These are phyloP conservation scores for Linaria vulgaris DNA, from an alignment of 257 asterid species.

Conservation along the genomic window DNA sequence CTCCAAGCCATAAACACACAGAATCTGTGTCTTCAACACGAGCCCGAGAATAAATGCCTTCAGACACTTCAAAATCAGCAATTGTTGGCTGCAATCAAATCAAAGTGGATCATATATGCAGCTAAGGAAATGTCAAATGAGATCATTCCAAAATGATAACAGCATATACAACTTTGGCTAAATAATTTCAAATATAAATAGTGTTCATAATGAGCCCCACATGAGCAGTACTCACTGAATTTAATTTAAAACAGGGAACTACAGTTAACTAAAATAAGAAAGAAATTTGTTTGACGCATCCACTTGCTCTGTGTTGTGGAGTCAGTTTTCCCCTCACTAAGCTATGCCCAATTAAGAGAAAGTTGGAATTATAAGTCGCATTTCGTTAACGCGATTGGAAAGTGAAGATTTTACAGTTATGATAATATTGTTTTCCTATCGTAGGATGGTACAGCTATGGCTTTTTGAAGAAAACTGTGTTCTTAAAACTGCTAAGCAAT, in stretches of 20 bases:
- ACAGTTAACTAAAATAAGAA: constrained; percentile 14
- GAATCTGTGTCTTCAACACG: constrained; percentile 74
- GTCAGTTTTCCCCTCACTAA: neutral
- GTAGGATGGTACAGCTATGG: no score
- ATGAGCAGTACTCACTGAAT: neutral
- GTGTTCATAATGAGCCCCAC: neutral
- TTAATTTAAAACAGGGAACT: neutral
- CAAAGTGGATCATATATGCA: constrained; percentile 9
- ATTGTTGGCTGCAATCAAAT: constrained; percentile 56
- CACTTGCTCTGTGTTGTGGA: neutral
- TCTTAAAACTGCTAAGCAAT: no score
- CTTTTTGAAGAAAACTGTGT: no score
- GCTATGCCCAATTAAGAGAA: neutral
- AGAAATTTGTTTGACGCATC: neutral
- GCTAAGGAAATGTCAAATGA: constrained; percentile 7
- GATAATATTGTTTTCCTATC: no score
- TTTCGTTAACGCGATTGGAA: neutral
- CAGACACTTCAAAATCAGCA: constrained; percentile 94
- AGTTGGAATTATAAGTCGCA: neutral
- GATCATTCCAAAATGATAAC: neutral
- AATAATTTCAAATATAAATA: neutral
- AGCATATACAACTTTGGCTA: neutral
- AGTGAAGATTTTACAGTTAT: neutral
- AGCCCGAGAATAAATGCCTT: constrained; percentile 90
- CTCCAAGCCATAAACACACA: constrained; percentile 96